phyloP scores from a whole-genome alignment of 2,329 filamentous ascomycete genomes.

The Verticillium nonalfalfae region DNA sequence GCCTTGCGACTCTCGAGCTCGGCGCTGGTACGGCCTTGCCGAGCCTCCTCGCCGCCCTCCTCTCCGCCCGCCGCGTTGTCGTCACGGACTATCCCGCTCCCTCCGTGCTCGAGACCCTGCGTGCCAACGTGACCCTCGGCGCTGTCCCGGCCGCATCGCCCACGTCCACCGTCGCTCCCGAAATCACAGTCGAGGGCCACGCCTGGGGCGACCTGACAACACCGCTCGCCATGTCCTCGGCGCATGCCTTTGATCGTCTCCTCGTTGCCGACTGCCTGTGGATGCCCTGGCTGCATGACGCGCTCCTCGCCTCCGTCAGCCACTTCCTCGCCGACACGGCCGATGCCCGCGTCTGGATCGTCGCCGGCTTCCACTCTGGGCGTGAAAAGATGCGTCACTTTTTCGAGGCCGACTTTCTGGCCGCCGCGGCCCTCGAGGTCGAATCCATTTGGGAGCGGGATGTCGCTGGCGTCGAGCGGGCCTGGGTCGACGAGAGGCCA shows the following conservation, averaged over 20 bases:
- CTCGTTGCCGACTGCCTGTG: slow-evolving; percentile 69
- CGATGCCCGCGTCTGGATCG: slow-evolving; percentile 52
- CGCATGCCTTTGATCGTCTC: slow-evolving; percentile 50
- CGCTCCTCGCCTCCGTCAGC: slow-evolving; percentile 54
- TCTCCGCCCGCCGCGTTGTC: slow-evolving; percentile 43
- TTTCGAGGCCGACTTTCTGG: slow-evolving; percentile 44
- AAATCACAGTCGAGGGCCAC: slow-evolving; percentile 47
- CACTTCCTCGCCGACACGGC: slow-evolving; percentile 48
- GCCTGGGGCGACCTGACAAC: slow-evolving; percentile 52
- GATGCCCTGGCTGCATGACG: slow-evolving; percentile 69
- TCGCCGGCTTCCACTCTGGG: slow-evolving; percentile 69
- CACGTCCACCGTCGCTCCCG: slow-evolving; percentile 12
- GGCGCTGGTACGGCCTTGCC: slow-evolving; percentile 59
- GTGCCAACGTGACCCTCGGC: slow-evolving; percentile 50
- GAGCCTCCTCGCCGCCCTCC: slow-evolving; percentile 39
- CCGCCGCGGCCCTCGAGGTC: slow-evolving; percentile 46
- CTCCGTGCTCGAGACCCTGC: slow-evolving; percentile 52
- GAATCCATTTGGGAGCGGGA: slow-evolving; percentile 66
- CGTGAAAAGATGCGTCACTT: slow-evolving; percentile 59
- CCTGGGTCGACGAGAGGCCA: slow-evolving; percentile 55
- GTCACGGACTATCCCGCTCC: slow-evolving; percentile 64
- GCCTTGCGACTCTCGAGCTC: slow-evolving; percentile 53
- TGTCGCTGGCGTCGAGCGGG: slow-evolving; percentile 54
- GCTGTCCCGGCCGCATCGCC: slow-evolving; percentile 27
- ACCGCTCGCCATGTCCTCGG: slow-evolving; percentile 19